phyloP scores from a whole-genome alignment of 75 land plant species.

The Isoetes taiwanensis region DNA sequence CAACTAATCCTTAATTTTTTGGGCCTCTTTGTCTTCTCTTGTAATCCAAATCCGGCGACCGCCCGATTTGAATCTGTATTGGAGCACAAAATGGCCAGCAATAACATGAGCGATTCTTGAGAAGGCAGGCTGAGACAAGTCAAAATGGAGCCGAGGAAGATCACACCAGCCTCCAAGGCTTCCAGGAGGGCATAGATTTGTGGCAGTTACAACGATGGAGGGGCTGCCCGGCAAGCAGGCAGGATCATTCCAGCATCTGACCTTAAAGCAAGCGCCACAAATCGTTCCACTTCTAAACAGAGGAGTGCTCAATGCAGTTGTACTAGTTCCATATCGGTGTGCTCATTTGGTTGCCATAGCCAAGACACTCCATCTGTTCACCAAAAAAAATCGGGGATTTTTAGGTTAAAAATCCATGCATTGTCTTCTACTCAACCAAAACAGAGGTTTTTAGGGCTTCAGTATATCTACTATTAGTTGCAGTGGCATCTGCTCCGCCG shows the following conservation, averaged over 20 bases:
- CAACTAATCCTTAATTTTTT: too few species aligned
- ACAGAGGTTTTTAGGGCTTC: too few species aligned
- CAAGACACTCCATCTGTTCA: constrained; percentile 67
- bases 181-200: constrained; percentile 74
- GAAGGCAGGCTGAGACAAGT: constrained; percentile 83
- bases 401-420: too few species aligned
- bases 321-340: constrained; percentile 37
- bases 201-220: constrained; percentile 45
- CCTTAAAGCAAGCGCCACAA: constrained; percentile 20
- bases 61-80: too few species aligned
- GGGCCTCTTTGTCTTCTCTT: too few species aligned
- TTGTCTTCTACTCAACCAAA: too few species aligned
- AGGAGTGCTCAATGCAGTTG: constrained; percentile 21
- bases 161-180: constrained; percentile 91
- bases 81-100: constrained; percentile 30
- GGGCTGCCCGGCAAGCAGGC: constrained; percentile 20
- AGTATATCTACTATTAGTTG: too few species aligned
- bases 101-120: constrained; percentile 50
- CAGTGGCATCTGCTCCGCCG: too few species aligned
- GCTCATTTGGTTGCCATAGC: constrained; percentile 31
- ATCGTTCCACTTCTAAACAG: constrained; percentile 10
- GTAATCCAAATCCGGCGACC: too few species aligned
- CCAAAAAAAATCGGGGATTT: too few species aligned
- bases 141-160: constrained; percentile 77
- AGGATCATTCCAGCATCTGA: constrained; percentile 11